A percentile compares a stretch with the other conserved stretches of the same genome.
phyloP scores from a whole-genome alignment of 805 yeast species.

The Nakazawaea ambrosiae region DNA sequence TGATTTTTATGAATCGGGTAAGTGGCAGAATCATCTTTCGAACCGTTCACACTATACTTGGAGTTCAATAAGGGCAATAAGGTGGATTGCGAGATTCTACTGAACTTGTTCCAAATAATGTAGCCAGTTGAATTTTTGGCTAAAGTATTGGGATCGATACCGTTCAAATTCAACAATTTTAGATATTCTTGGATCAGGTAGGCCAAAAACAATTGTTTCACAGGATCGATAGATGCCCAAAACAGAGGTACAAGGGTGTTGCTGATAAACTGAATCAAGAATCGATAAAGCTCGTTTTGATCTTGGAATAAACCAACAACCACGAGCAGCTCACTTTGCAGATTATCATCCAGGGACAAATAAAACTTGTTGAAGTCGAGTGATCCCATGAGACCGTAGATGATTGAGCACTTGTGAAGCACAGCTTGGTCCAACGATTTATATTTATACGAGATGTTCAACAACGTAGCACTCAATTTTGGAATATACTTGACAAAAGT shows the following conservation, averaged over 20 bases:
- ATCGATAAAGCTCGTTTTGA: conserved; percentile 52
- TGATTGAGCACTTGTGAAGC: conserved; percentile 55
- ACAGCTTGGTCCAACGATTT: conserved; percentile 40
- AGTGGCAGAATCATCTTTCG: conserved; percentile 33
- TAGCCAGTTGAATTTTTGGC: conserved; percentile 21
- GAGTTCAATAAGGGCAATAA: conserved; percentile 71
- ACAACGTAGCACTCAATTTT: conserved; percentile 41
- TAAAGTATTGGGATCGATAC: conserved; percentile 10
- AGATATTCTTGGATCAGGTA: conserved; percentile 84
- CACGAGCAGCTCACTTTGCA: conserved; percentile 36
- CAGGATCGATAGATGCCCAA: conserved; percentile 86
- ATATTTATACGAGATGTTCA: conserved; percentile 52
- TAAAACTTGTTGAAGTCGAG: conserved; percentile 54
- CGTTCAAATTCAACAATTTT: conserved; percentile 47
- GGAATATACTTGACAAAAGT: conserved; percentile 29
- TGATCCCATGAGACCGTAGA: conserved; percentile 73
- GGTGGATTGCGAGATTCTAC: conserved; percentile 62
- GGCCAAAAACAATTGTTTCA: conserved; percentile 75
- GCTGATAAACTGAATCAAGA: conserved; percentile 60
- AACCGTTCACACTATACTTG: conserved; percentile 48
- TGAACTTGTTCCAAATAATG: conserved; percentile 54
- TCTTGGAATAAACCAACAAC: conserved; percentile 59
- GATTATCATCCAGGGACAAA: conserved; percentile 23
- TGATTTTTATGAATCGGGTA: conserved; percentile 62
- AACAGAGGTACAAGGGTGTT: conserved; percentile 73